Percentiles rank a stretch among this genome's conserved stretches.
These are phyloP conservation scores for Eimeria necatrix DNA, from an alignment of 169 alveolate genomes.

Conservation along the genomic window DNA sequence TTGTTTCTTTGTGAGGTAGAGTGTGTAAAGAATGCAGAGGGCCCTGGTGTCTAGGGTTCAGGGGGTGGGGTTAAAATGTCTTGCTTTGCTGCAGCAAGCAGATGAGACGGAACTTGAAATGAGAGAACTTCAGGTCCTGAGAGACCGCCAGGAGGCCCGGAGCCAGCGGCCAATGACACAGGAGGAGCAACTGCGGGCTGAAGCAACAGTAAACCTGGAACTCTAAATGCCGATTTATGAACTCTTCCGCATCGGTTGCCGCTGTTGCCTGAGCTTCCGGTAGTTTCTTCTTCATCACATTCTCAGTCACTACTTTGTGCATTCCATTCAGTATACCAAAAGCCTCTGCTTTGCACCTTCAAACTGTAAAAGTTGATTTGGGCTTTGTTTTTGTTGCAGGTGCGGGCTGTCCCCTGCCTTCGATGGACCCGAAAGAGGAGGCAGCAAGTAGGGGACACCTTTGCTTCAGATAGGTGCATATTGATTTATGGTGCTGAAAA, in stretches of 20 bases:
- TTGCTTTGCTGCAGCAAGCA: slow-evolving; percentile 58
- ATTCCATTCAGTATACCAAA: too few species aligned
- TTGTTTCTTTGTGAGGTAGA: neutral
- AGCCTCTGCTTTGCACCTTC: too few species aligned
- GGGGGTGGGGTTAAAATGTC: too few species aligned
- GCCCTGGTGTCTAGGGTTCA: too few species aligned
- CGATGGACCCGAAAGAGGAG: slow-evolving; percentile 92
- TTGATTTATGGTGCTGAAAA: slow-evolving; percentile 92
- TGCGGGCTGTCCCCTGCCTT: slow-evolving; percentile 87
- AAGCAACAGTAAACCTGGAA: slow-evolving; percentile 77
- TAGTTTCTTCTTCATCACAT: too few species aligned
- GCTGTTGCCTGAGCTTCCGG: too few species aligned
- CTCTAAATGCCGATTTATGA: neutral
- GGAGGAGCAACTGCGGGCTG: slow-evolving; percentile 87
- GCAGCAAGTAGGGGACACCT: slow-evolving; percentile 86
- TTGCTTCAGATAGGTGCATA: slow-evolving; percentile 89
- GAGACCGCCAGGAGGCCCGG: slow-evolving; percentile 86
- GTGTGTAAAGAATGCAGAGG: too few species aligned
- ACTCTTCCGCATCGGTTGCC: too few species aligned
- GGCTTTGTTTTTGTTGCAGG: slow-evolving; percentile 9
- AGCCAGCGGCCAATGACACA: slow-evolving; percentile 85
- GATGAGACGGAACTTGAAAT: slow-evolving; percentile 84
- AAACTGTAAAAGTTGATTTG: too few species aligned
- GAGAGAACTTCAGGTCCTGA: slow-evolving; percentile 86
- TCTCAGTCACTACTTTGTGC: too few species aligned